Evolutionary conservation across 2,329 filamentous ascomycete genomes (phyloP).

Genomic region (Amphichorda felina): DNA sequence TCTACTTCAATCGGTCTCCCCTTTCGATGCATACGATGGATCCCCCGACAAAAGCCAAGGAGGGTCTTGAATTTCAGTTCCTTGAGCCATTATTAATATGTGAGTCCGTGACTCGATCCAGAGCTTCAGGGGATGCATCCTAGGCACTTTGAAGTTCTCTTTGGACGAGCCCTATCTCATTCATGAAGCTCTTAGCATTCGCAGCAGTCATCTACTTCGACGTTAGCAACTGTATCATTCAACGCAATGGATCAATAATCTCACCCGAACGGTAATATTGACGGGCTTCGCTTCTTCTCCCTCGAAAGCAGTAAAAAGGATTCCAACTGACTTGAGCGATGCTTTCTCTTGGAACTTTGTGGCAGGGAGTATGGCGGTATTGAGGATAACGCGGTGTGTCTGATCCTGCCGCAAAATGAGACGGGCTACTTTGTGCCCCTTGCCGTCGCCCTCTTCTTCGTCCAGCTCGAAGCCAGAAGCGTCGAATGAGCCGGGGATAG

Average conservation of each 20-base stretch:
- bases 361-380: slow-evolving; percentile 66
- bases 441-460: slow-evolving; percentile 14
- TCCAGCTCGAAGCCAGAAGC: slow-evolving; percentile 37
- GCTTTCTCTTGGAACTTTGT: slow-evolving; percentile 73
- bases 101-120: too few species aligned
- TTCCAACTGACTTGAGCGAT: slow-evolving; percentile 56
- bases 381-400: slow-evolving; percentile 75
- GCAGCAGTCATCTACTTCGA: slow-evolving; percentile 36
- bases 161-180: slow-evolving; percentile 36
- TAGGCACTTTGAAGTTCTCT: slow-evolving; percentile 33
- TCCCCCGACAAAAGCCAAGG: too few species aligned
- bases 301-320: slow-evolving; percentile 55
- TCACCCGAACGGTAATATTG: slow-evolving; percentile 50
- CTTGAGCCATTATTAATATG: too few species aligned
- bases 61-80: too few species aligned
- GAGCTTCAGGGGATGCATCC: background rate
- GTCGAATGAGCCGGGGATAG: slow-evolving; percentile 43
- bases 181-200: slow-evolving; percentile 39
- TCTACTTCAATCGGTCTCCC: too few species aligned
- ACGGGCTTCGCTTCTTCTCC: slow-evolving; percentile 40
- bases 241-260: slow-evolving; percentile 11
- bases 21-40: too few species aligned
- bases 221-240: background rate
- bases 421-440: slow-evolving; percentile 43
- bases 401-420: slow-evolving; percentile 88